Evolutionary conservation across 768 basidiomycete species (phyloP), one percentile per base, ranked within the genome.

Genomic region (Tephrocybe sp.): DNA sequence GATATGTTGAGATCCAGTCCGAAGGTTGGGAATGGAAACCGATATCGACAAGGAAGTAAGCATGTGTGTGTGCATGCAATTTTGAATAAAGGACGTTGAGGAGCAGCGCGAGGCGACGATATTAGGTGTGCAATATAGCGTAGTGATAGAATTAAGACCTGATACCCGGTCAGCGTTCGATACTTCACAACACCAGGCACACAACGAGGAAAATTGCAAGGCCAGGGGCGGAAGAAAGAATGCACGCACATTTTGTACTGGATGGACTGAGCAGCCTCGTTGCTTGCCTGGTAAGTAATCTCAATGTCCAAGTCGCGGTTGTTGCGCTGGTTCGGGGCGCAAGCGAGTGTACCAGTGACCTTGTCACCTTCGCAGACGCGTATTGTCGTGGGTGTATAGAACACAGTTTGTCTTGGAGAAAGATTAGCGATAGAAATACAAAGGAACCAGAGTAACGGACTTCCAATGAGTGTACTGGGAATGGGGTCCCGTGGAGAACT

Each of bases 391-490:
- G 86, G 88, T 32, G 95, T 97, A 72, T 99, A 99, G 76, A 99
- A 98, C 18, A 99, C 97, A 50, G 95, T 98, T 81, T 98, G 92
- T 68, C 90, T n/a, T 90, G 58, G 32, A 6, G n/a, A 23, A 18
- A 12, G 18, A 30, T 37, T 4, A 39, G 28, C 53, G 15, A 45
- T 4, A 32, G 12, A 25, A 15, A 15, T 18, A 33, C 15, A 9
- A 11, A 23, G n/a, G n/a, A n/a, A n/a, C n/a, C 2, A 45, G 34
- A 24, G 25, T 25, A 9, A 83, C 91, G 67, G 61, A 94, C 93
- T 94, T 94, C 92, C 92, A 94, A 68, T 94, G 92, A 23, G 92
- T 94, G 73, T 94, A 94, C 69, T 93, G 89, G 49, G 95, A 91
- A 62, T 98, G 97, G 12, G 97, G 97, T 11, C 97, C 97, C 11